Conservation (phyloP, 495 filamentous ascomycete genomes). For the Massariosphaeria phaeospora region DNA sequence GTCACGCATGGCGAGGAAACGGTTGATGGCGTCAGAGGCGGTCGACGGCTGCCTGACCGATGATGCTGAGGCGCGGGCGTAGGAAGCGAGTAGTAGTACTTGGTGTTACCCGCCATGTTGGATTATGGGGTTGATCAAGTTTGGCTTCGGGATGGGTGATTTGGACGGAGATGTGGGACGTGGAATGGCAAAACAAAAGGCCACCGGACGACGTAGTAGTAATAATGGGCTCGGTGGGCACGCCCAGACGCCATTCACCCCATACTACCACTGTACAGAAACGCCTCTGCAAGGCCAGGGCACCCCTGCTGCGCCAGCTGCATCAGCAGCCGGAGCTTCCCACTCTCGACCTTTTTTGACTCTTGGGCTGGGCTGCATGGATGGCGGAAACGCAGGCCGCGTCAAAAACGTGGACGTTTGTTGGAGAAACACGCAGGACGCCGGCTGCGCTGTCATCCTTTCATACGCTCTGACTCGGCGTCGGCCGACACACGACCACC, state of each 20-base stretch:
- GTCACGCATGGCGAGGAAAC: constrained; percentile 38
- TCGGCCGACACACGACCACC: constrained; percentile 21
- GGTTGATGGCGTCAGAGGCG: constrained; percentile 39
- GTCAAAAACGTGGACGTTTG: constrained; percentile 31
- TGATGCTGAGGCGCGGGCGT: constrained; percentile 20
- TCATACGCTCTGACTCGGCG: constrained; percentile 30
- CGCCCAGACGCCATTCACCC: constrained; percentile 29
- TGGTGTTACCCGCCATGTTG: constrained; percentile 27
- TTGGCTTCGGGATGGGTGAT: not conserved
- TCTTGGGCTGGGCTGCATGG: constrained; percentile 21
- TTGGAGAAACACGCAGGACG: constrained; percentile 24
- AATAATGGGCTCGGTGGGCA: constrained; percentile 11
- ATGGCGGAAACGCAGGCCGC: constrained; percentile 23
- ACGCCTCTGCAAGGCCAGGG: constrained; percentile 22
- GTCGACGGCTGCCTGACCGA: constrained; percentile 27
- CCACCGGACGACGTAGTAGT: constrained; percentile 21
- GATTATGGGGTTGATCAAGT: not conserved
- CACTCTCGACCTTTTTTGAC: constrained; percentile 4
- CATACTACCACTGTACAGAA: constrained; percentile 17
- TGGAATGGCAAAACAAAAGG: constrained; percentile 11
- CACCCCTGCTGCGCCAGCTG: constrained; percentile 10
- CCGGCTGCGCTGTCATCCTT: constrained; percentile 33
- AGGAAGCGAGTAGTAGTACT: constrained; percentile 29
- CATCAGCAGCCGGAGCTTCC: constrained; percentile 26
- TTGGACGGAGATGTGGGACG: not conserved